These are phyloP conservation scores for Fomes fomentarius DNA, from an alignment of 1,284 basidiomycete species.

Conservation along the genomic window DNA sequence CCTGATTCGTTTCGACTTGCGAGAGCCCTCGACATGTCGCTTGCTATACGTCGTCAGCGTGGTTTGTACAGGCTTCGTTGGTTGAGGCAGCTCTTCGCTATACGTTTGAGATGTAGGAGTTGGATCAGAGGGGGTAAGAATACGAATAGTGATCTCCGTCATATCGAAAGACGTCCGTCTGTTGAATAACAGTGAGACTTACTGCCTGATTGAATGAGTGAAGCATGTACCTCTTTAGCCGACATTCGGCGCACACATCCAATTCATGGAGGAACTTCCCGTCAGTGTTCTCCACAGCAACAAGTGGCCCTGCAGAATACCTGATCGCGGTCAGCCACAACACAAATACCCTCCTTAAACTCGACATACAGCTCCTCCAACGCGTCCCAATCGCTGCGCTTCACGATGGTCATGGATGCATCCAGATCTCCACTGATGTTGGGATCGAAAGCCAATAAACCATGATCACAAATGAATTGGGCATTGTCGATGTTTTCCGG, in stretches of 20 bases:
- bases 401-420: conserved; percentile 55
- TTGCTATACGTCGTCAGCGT: conserved; percentile 36
- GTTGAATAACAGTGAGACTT: conserved; percentile 1
- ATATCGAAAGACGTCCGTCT: conserved; percentile 40
- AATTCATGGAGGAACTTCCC: conserved; percentile 49
- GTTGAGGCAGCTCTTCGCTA: conserved; percentile 14
- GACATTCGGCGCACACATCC: conserved; percentile 64
- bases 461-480: conserved; percentile 69
- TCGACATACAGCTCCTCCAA: conserved; percentile 56
- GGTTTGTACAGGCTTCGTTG: conserved; percentile 20
- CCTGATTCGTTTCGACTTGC: conserved; percentile 71
- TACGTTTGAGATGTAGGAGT: conserved; percentile 34
- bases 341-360: neutral
- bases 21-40: conserved; percentile 29
- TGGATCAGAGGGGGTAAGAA: conserved; percentile 34
- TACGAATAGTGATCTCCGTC: conserved; percentile 38
- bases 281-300: conserved; percentile 49
- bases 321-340: conserved; percentile 36
- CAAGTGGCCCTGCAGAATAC: conserved; percentile 60
- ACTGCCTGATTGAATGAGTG: neutral
- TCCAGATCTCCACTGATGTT: conserved; percentile 60
- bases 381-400: conserved; percentile 63
- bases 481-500: conserved; percentile 67
- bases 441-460: conserved; percentile 65
- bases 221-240: conserved; percentile 53